Base-by-base conservation (phyloP, 345 rosid species). In the Brassica carinata region DNA sequence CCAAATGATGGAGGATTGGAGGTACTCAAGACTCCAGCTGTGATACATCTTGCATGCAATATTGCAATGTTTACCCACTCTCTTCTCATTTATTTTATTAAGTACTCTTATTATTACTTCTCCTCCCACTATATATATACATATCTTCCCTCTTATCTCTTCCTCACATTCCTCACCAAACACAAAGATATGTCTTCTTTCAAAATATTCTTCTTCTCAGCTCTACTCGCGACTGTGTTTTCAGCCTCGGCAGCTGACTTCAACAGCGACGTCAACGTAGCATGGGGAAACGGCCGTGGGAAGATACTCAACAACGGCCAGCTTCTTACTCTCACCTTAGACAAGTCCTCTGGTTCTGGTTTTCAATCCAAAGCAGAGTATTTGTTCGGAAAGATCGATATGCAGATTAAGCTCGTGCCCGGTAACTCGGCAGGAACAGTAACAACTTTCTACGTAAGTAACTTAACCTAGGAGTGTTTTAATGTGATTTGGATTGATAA, bases 401-500 rank as follows among this genome's bases (percentile, higher is more conserved):
- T 85, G 81, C 82, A 86, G 53, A 74, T 86, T 29, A 86, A 86
- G 38, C 87, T 86, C 19, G 89, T 86, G 2, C 85, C 87, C 17
- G 85, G 89, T 27, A 80, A 86, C 63, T 86, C 89, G 14, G 89
- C 89, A 26, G 89, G 89, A 15, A 86, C 89, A 0, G 87, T 86
- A 61, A 83, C 89, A 29, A 76, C 89, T 34, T 86, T 74, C 19
- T 86, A 86, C 55, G 89, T 86, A 79, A 71, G 84, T 72, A 40
- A 4, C 2, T 10, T 55, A 11, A 1, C 17, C 1, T 64, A 11
- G 0, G 8, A 51, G 15, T 51, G 0, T 61, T 57, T 43, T 61
- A 9, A n/a, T 30, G 8, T 31, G 29, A 10, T 58, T 55, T 36
- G 2, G 45, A 13, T 38, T 7, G 14, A 63, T 62, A 0, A 8